A percentile compares a stretch with the other conserved stretches of the same genome.
Evolutionary conservation across 352 stramenopile species (phyloP).

Genomic region (Phytopythium ostracodes): DNA sequence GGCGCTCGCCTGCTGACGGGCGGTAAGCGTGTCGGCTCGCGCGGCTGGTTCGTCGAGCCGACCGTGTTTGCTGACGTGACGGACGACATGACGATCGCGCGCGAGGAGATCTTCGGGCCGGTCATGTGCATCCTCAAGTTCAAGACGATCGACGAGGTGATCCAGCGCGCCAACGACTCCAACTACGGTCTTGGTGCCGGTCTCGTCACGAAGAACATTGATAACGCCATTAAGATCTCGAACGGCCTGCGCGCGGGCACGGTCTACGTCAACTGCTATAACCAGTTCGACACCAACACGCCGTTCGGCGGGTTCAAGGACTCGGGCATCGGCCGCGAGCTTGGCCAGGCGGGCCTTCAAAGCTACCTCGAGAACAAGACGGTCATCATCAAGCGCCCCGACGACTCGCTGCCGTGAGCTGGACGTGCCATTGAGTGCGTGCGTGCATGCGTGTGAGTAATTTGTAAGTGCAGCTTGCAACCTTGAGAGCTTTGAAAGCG

Average conservation of each 20-base stretch:
- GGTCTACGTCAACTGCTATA: slow-evolving; percentile 94
- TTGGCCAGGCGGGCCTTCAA: slow-evolving; percentile 56
- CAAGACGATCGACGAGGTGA: slow-evolving; percentile 82
- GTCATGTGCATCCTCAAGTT: slow-evolving; percentile 88
- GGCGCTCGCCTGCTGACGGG: slow-evolving; percentile 77
- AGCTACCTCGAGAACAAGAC: slow-evolving; percentile 81
- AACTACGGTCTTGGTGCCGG: slow-evolving; percentile 83
- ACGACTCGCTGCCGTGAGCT: slow-evolving; percentile 25
- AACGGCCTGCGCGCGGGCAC: slow-evolving; percentile 88
- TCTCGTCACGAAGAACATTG: slow-evolving; percentile 87
- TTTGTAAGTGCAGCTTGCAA: neutral
- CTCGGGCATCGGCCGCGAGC: slow-evolving; percentile 65
- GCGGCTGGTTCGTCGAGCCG: slow-evolving; percentile 89
- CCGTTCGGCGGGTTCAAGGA: slow-evolving; percentile 78
- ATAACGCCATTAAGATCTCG: slow-evolving; percentile 80
- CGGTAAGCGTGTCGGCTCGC: slow-evolving; percentile 55
- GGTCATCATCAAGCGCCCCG: slow-evolving; percentile 55
- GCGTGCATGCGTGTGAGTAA: neutral
- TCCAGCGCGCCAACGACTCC: slow-evolving; percentile 80
- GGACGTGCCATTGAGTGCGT: neutral
- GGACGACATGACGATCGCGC: slow-evolving; percentile 82
- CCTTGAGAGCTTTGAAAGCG: neutral
- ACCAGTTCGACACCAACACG: slow-evolving; percentile 76
- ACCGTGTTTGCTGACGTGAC: slow-evolving; percentile 87
- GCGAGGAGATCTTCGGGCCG: slow-evolving; percentile 89